Evolutionary conservation across 2,329 filamentous ascomycete genomes (phyloP).

Genomic region (Cladosporium sp.): DNA sequence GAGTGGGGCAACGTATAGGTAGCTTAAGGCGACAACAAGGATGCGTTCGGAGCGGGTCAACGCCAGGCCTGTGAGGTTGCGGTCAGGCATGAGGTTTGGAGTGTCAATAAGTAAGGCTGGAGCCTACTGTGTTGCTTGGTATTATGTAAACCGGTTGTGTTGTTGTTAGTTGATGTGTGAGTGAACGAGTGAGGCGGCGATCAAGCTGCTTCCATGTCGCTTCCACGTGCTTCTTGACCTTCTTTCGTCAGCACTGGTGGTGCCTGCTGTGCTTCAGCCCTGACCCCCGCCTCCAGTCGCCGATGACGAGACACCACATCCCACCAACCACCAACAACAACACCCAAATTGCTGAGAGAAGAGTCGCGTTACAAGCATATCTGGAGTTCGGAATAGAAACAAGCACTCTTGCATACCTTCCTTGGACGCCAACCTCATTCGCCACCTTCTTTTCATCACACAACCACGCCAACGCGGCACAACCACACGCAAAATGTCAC

Average conservation of each 20-base stretch:
- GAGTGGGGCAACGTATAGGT: conserved; percentile 34
- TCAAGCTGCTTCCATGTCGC: not conserved
- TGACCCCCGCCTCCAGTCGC: not conserved
- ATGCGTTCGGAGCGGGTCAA: conserved; percentile 38
- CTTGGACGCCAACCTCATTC: not conserved
- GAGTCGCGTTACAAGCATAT: not conserved
- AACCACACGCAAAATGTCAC: conserved; percentile 40
- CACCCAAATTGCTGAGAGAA: not conserved
- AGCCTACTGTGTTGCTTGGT: conserved; percentile 14
- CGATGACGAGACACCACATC: conserved; percentile 14
- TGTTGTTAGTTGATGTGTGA: not conserved
- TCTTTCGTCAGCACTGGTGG: conserved; percentile 3
- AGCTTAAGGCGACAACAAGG: conserved; percentile 36
- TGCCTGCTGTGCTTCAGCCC: not conserved
- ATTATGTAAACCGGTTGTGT: not conserved
- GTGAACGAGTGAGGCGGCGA: not conserved
- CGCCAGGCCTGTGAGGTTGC: conserved; percentile 32
- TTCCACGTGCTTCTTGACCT: conserved; percentile 14
- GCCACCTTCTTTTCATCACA: not conserved
- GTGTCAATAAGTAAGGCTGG: not conserved
- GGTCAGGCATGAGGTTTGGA: conserved; percentile 5
- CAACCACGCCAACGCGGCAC: not conserved
- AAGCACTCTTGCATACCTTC: not conserved
- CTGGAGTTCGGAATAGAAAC: not conserved
- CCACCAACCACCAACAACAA: conserved; percentile 3